Percentiles rank a stretch among this genome's conserved stretches.
Conservation (phyloP, 768 basidiomycete species). For the Calocybe gangraenosa region DNA sequence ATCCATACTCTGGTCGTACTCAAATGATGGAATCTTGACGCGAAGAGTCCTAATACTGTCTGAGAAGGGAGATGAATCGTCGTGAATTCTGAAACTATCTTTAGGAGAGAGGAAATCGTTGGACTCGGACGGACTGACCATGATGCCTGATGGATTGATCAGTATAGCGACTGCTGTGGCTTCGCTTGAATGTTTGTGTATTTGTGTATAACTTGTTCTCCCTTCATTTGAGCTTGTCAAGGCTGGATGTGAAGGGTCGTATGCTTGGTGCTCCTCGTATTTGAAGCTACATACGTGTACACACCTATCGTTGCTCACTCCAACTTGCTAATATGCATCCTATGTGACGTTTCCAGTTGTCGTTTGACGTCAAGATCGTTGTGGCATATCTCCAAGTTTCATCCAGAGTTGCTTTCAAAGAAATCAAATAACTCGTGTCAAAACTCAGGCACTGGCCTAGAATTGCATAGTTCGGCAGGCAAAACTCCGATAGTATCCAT, state of each 20-base stretch:
- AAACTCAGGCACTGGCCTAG: slow-evolving; percentile 6
- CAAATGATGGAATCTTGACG: slow-evolving; percentile 16
- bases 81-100: slow-evolving; percentile 20
- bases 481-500: slow-evolving; percentile 14
- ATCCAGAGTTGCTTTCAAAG: no score
- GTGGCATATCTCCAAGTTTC: not conserved
- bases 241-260: no score
- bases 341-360: no score
- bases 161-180: not conserved
- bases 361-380: not conserved
- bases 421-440: not conserved
- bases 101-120: slow-evolving; percentile 22
- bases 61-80: slow-evolving; percentile 15
- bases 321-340: no score
- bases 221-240: no score
- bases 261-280: no score
- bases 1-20: slow-evolving; percentile 18
- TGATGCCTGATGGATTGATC: not conserved
- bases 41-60: slow-evolving; percentile 16
- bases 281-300: no score
- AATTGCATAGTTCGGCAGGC: slow-evolving; percentile 6
- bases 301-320: no score
- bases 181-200: not conserved
- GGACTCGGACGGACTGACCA: no score
- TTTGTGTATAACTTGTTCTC: no score